phyloP scores from a whole-genome alignment of 495 filamentous ascomycete genomes.

The Pseudomonodictys pantanalensis region DNA sequence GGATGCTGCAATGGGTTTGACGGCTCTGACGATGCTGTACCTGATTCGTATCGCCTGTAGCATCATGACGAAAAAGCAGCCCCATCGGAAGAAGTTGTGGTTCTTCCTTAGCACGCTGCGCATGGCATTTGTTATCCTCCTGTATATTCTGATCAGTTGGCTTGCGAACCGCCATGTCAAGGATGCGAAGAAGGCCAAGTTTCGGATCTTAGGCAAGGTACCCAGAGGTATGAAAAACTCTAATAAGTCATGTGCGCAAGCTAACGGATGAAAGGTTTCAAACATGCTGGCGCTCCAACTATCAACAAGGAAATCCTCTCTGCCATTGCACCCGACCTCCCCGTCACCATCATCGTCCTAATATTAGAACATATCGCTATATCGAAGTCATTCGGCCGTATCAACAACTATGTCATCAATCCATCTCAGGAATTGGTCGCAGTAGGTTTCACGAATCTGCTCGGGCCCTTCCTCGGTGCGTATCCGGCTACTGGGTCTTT shows the following conservation, averaged over 20 bases:
- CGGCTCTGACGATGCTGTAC: constrained; percentile 79
- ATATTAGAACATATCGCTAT: constrained; percentile 85
- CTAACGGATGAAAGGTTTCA: constrained; percentile 56
- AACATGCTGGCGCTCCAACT: constrained; percentile 68
- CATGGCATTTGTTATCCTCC: constrained; percentile 85
- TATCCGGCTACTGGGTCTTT: constrained; percentile 97
- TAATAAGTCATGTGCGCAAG: neutral
- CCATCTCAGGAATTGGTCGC: constrained; percentile 95
- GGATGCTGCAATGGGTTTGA: constrained; percentile 87
- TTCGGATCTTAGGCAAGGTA: constrained; percentile 70
- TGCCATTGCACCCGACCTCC: constrained; percentile 61
- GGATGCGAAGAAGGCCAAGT: constrained; percentile 48
- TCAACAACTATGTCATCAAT: constrained; percentile 96
- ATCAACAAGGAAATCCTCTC: constrained; percentile 61
- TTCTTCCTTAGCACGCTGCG: constrained; percentile 91
- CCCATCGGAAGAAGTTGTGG: constrained; percentile 65
- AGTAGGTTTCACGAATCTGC: constrained; percentile 86
- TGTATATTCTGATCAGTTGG: constrained; percentile 92
- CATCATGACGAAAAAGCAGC: constrained; percentile 63
- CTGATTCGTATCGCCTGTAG: constrained; percentile 67
- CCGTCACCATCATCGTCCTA: constrained; percentile 85
- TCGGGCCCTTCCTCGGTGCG: constrained; percentile 89
- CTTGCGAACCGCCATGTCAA: constrained; percentile 64
- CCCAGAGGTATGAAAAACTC: constrained; percentile 58
- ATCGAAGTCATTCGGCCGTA: constrained; percentile 91